Base-by-base conservation (phyloP, 768 basidiomycete species). In the Ramaria sp. region DNA sequence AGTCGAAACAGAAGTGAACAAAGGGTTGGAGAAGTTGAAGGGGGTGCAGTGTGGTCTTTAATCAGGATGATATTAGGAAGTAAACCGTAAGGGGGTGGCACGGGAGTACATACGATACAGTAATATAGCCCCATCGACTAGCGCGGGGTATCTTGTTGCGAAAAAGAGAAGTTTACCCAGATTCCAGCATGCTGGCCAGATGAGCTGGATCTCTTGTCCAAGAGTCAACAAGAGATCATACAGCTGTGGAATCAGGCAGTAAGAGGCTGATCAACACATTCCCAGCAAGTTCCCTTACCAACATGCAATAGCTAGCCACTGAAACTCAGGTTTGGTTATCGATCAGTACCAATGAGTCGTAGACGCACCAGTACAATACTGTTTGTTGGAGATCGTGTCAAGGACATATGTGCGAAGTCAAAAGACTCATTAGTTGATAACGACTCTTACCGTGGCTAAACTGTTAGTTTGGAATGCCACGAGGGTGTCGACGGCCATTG, bases 161-260 rank as follows among this genome's bases (percentile, higher is more conserved):
- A 50, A 50, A 27, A 50, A 56, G 1, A 56, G n/a, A 18, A 50
- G 5, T 38, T 56, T 51, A n/a, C 48, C 55, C 10, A 36, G 3
- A 38, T 36, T 56, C 55, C 55, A 50, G 9, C 28, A 20, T 5
- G 48, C 51, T 16, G 55, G 34, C 55, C 55, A 56, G n/a, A 56
- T 22, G 18, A 56, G 55, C 10, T 56, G 49, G 2, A 50, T 4
- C n/a, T 58, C 57, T 39, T 13, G 18, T 8, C 34, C 43, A n/a
- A 58, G 37, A 20, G 52, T 55, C n/a, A 58, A 20, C 20, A 58
- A 37, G n/a, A 56, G 45, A 43, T 56, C 57, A 34, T 37, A 55
- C 24, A 54, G 24, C 57, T 58, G 25, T 2, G 16, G 20, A n/a
- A 41, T n/a, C 18, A 34, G 39, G 13, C 16, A 7, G 18, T 41